Evolutionary conservation across 192 early-diverging fungal species (phyloP).

Genomic region (Fimicolochytrium jonesii): DNA sequence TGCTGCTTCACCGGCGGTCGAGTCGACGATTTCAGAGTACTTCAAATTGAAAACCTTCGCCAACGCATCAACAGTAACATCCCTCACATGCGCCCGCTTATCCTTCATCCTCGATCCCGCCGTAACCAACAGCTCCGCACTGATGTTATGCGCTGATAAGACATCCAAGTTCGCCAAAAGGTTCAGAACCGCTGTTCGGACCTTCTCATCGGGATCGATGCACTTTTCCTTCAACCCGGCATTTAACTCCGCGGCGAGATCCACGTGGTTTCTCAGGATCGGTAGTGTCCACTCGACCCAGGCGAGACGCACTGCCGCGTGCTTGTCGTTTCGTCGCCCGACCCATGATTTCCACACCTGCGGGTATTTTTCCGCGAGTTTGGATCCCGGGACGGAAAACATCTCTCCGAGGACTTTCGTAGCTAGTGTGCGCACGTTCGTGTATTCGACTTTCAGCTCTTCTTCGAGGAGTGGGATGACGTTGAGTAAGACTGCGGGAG

Average conservation of each 20-base stretch:
- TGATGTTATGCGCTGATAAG: slow-evolving; percentile 47
- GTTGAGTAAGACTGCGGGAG: slow-evolving; percentile 75
- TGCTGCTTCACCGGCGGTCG: slow-evolving; percentile 39
- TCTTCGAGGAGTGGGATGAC: slow-evolving; percentile 94
- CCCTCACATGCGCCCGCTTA: slow-evolving; percentile 67
- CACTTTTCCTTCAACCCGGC: slow-evolving; percentile 64
- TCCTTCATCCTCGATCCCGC: slow-evolving; percentile 84
- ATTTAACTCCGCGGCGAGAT: slow-evolving; percentile 64
- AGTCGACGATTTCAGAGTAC: slow-evolving; percentile 54
- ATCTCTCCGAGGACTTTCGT: slow-evolving; percentile 80
- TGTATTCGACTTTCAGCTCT: slow-evolving; percentile 76
- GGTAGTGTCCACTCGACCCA: slow-evolving; percentile 65
- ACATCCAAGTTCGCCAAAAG: slow-evolving; percentile 65
- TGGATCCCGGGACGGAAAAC: slow-evolving; percentile 74
- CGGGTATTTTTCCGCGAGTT: slow-evolving; percentile 69
- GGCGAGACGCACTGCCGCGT: slow-evolving; percentile 58
- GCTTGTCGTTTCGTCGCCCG: slow-evolving; percentile 75
- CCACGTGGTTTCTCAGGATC: slow-evolving; percentile 68
- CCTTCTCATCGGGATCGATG: slow-evolving; percentile 89
- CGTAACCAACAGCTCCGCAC: slow-evolving; percentile 50
- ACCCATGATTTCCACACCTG: slow-evolving; percentile 82
- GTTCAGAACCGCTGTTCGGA: slow-evolving; percentile 70
- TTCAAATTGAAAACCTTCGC: slow-evolving; percentile 69
- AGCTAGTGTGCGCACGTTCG: slow-evolving; percentile 69
- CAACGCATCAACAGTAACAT: slow-evolving; percentile 72